Evolutionary conservation across 805 yeast genomes (phyloP).

Genomic region (Yarrowia osloensis): DNA sequence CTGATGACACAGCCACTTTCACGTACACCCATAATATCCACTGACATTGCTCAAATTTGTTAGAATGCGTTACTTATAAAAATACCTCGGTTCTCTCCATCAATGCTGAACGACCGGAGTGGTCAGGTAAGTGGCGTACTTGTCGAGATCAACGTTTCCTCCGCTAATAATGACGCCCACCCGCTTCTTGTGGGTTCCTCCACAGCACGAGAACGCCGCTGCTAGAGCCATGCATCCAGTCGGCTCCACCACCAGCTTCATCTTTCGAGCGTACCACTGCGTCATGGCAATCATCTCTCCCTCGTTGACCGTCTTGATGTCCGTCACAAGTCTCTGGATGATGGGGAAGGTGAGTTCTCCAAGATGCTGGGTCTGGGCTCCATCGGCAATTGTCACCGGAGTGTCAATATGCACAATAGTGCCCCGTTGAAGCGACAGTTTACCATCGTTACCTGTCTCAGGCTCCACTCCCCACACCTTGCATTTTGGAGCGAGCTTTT

Average conservation of each 20-base stretch:
- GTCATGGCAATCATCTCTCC: constrained; percentile 33
- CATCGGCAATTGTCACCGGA: constrained; percentile 37
- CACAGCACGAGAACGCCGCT: constrained; percentile 32
- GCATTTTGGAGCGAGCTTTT: constrained; percentile 33
- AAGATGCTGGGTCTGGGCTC: constrained; percentile 37
- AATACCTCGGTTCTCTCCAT: neutral
- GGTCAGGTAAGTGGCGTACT: constrained; percentile 28
- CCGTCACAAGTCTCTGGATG: constrained; percentile 34
- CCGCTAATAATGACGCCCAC: constrained; percentile 33
- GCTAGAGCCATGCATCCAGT: constrained; percentile 36
- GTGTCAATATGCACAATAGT: constrained; percentile 33
- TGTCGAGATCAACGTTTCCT: constrained; percentile 32
- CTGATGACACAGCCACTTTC: too few relatives aligned
- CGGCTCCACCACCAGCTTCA: constrained; percentile 38
- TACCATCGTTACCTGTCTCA: constrained; percentile 36
- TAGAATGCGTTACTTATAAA: neutral
- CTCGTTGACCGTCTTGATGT: constrained; percentile 35
- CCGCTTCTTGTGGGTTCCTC: constrained; percentile 28
- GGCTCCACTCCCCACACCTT: constrained; percentile 37
- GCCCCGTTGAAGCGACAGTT: constrained; percentile 35
- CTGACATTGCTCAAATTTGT: too few relatives aligned
- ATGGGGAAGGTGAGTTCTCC: constrained; percentile 35
- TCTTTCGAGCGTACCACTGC: constrained; percentile 36
- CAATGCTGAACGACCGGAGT: neutral
- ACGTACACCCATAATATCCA: too few relatives aligned